Evolutionary conservation across 2,329 filamentous ascomycete genomes (phyloP), one percentile per base, ranked within the genome.

Genomic region (Colletotrichum sp.): DNA sequence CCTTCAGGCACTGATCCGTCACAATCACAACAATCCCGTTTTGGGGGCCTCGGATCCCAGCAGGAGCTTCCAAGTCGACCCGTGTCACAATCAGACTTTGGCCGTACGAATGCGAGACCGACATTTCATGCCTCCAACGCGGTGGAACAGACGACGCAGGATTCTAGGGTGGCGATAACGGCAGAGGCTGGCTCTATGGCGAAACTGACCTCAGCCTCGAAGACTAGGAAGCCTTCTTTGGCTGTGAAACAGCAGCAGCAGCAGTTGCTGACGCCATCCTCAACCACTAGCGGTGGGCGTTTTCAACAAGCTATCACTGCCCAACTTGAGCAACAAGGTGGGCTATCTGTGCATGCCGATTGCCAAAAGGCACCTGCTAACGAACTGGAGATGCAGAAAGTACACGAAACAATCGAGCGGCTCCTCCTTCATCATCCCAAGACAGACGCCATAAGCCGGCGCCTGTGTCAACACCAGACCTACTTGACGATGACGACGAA

Each of bases 211-310:
- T 85, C 87, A 8, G 86, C 82, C 60, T 83, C 84, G n/a, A 87
- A 84, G 76, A 81, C 85, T 7, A 89, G 85, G 77, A 88, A 86
- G 73, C 87, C 87, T 8, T 85, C 84, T 32, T 84, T 90, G 30
- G 76, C 88, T 27, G 82, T 86, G 10, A 86, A 83, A 60, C 83
- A 84, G 28, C 74, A 86, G 64, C 87, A 52, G 43, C 43, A 52
- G n/a, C 43, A 86, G 66, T 82, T 87, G 56, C 84, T 85, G 12
- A 87, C 86, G 0, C 88, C 88, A 25, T 84, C 85, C 2, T 72
- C 62, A 22, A 72, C 66, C 32, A 84, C 84, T 2, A 81, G 80
- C 12, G 78, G 78, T 58, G 77, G 80, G n/a, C 77, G 82, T 76
- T 76, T 82, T 30, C 78, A 36, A 55, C 56, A 68, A 56, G 56